Conservation (phyloP, 306 rosid genomes). For the Pyrus bretschneideri region DNA sequence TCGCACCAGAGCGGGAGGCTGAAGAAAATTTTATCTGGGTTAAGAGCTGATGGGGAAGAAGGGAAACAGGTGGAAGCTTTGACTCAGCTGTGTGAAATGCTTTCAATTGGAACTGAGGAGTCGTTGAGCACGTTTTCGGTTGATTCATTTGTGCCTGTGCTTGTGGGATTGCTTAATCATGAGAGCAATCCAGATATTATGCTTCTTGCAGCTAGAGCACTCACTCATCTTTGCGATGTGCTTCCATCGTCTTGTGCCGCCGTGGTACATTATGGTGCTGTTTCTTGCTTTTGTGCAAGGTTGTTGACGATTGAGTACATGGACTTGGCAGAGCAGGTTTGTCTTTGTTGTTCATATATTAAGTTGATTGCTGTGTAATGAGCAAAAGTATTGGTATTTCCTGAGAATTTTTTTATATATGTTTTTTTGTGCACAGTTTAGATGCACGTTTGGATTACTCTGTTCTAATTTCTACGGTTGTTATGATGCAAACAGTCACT, state of each 20-base stretch:
- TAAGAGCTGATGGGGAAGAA: slow-evolving; percentile 93
- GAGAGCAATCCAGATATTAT: slow-evolving; percentile 97
- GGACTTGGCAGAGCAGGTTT: slow-evolving; percentile 99
- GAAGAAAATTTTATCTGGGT: slow-evolving; percentile 78
- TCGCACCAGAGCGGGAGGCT: slow-evolving; percentile 92
- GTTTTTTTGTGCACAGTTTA: neutral
- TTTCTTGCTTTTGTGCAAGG: slow-evolving; percentile 88
- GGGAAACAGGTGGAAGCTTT: slow-evolving; percentile 92
- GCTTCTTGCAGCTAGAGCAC: slow-evolving; percentile 97
- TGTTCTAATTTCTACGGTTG: slow-evolving; percentile 26
- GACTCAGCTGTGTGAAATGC: slow-evolving; percentile 95
- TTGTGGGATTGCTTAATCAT: slow-evolving; percentile 88
- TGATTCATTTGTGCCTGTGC: slow-evolving; percentile 93
- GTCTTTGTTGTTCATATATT: slow-evolving; percentile 3
- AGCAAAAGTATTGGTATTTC: neutral
- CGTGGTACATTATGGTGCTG: slow-evolving; percentile 96
- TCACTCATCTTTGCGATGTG: slow-evolving; percentile 90
- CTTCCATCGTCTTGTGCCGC: slow-evolving; percentile 97
- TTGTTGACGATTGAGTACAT: slow-evolving; percentile 92
- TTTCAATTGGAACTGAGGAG: slow-evolving; percentile 94
- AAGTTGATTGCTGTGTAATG: slow-evolving; percentile 1
- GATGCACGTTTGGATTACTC: neutral
- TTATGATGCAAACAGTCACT: slow-evolving; percentile 66
- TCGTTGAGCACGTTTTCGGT: slow-evolving; percentile 88
- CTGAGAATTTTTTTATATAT: neutral